Conservation (phyloP, 2,329 filamentous ascomycete species). For the Biscogniauxia sp. region DNA sequence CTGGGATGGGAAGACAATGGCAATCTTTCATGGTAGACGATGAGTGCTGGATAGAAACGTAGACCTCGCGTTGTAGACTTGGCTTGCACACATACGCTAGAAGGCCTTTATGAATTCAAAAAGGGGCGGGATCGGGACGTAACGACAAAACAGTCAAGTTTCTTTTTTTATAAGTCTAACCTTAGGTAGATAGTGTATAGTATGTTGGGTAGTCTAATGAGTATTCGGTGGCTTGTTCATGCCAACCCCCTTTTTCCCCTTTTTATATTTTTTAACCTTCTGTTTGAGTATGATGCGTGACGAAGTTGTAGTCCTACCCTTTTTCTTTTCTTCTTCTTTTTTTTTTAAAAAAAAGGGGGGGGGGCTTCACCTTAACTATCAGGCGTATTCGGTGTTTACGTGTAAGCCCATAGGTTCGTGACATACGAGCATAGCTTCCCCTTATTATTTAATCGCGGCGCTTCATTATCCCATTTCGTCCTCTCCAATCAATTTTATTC, state of each 20-base stretch:
- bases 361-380: not conserved
- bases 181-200: not conserved
- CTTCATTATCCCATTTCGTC: not conserved
- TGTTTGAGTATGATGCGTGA: no score
- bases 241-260: not conserved
- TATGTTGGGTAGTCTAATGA: slow-evolving; percentile 4
- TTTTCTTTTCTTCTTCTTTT: no score
- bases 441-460: no score
- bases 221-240: slow-evolving; percentile 4
- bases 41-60: slow-evolving; percentile 2
- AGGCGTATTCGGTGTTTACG: no score
- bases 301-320: not conserved
- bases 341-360: no score
- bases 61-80: not conserved
- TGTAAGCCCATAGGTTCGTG: no score
- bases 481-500: not conserved
- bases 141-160: slow-evolving; percentile 6
- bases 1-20: not conserved
- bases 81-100: not conserved
- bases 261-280: not conserved
- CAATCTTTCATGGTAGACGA: not conserved
- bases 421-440: no score
- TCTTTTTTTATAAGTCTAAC: slow-evolving; percentile 11
- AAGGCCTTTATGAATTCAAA: not conserved
- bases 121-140: not conserved